Base-by-base conservation (phyloP, 108 stramenopile species). In the Nitzschia putrida region DNA sequence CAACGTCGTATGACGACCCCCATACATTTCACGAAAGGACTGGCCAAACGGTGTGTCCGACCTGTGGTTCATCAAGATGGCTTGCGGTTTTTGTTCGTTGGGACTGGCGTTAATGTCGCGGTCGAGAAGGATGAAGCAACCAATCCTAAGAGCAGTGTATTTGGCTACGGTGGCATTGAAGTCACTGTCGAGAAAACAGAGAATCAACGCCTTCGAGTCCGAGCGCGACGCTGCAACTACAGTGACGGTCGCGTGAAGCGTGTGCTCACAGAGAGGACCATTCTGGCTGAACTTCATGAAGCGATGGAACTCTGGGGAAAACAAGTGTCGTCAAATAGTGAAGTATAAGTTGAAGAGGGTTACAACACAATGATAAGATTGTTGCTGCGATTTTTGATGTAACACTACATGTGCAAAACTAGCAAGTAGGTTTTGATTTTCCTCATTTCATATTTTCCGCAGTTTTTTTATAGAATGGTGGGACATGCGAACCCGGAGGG, bases 1-100 rank as follows among this genome's bases (percentile, higher is more conserved):
- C 79, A 82, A 24, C 81, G 85, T 38, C 85, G 88, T 10, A 49
- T 94, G 52, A 94, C 93, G 23, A 94, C 93, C 8, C 93, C 93
- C 18, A 79, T 90, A 8, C 69, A 34, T 34, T 34, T 34, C 29
- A 34, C 29, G 3, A 34, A 34, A 34, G 29, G 29, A 4, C 4
- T 34, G 29, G 29, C 29, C 29, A 34, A 34, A 34, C 29, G 29
- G 29, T 34, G 29, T 34, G 29, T 34, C 29, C 1, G 49, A 18
- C 50, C 59, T 10, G 42, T 61, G n/a, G 60, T 63, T 13, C 38
- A 12, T 34, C 80, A 84, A 61, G 58, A 54, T 21, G 88, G 87
- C 47, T 72, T 90, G 24, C 76, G 82, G 13, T 65, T 94, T 10
- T 43, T 89, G 25, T 94, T 90, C 53, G 57, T 85, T 57, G 80